Evolutionary conservation across 1,284 basidiomycete genomes (phyloP).

Genomic region (Dichomitus squalens): DNA sequence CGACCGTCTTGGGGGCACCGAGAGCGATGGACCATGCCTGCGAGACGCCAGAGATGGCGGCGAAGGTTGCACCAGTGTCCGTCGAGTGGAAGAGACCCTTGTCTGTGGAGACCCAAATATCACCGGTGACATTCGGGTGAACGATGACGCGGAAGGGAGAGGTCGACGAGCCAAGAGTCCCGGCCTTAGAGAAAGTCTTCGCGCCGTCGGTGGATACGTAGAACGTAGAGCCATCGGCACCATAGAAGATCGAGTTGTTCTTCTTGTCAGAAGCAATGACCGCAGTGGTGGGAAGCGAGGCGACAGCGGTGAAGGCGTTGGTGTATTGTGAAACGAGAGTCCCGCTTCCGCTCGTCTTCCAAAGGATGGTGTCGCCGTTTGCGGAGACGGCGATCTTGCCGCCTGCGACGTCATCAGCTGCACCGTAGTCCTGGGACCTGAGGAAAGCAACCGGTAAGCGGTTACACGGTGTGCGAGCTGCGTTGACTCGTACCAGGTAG

Average conservation of each 20-base stretch:
- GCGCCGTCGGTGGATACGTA: conserved; percentile 60
- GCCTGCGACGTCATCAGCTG: conserved; percentile 50
- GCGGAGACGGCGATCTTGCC: conserved; percentile 64
- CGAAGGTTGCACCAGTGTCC: conserved; percentile 53
- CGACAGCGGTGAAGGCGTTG: conserved; percentile 49
- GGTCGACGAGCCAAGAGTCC: conserved; percentile 50
- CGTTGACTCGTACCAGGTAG: conserved; percentile 43
- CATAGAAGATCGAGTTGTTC: conserved; percentile 60
- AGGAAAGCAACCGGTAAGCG: background rate
- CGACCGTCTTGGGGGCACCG: conserved; percentile 51
- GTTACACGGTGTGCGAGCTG: background rate
- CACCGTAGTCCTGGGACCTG: conserved; percentile 52
- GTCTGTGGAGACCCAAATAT: conserved; percentile 66
- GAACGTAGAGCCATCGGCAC: conserved; percentile 53
- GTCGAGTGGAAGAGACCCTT: conserved; percentile 64
- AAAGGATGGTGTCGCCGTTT: conserved; percentile 57
- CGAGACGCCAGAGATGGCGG: conserved; percentile 47
- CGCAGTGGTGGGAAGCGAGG: conserved; percentile 51
- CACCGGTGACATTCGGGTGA: conserved; percentile 50
- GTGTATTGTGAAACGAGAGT: conserved; percentile 55
- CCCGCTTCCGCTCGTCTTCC: conserved; percentile 52
- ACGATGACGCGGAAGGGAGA: conserved; percentile 54
- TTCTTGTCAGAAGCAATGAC: conserved; percentile 64
- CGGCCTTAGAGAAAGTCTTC: conserved; percentile 48
- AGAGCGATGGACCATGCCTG: conserved; percentile 62